Evolutionary conservation across 306 rosid genomes (phyloP).

Genomic region (Vigna hirtella): DNA sequence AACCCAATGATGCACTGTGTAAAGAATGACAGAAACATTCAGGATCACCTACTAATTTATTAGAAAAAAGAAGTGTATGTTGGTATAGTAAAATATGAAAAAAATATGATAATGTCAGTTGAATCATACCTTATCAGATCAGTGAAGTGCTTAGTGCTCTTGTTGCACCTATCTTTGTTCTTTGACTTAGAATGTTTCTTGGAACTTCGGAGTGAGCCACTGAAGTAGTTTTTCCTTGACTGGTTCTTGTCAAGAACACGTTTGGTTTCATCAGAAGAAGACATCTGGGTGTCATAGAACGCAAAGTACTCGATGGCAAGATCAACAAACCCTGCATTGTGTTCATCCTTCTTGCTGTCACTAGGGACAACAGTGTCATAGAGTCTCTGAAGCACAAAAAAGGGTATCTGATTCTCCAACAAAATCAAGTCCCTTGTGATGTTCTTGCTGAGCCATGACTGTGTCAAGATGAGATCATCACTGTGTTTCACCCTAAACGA

Average conservation of each 20-base stretch:
- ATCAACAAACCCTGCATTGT: conserved; percentile 16
- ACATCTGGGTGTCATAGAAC: conserved; percentile 26
- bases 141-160: conserved; percentile 49
- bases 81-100: too few species aligned
- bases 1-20: too few species aligned
- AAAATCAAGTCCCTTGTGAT: conserved; percentile 54
- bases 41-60: too few species aligned
- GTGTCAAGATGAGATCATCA: conserved; percentile 46
- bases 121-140: conserved; percentile 49
- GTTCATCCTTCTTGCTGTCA: background rate
- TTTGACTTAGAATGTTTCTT: background rate
- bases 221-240: background rate
- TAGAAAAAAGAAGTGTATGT: too few species aligned
- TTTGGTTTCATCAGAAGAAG: conserved; percentile 37
- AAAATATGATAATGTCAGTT: background rate
- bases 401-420: conserved; percentile 67
- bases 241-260: conserved; percentile 22
- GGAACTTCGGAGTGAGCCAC: background rate
- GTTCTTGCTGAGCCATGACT: conserved; percentile 53
- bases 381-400: conserved; percentile 44
- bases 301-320: conserved; percentile 44
- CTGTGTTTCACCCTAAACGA: conserved; percentile 32
- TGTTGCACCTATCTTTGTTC: background rate
- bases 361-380: conserved; percentile 31
- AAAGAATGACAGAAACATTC: too few species aligned